Conservation (phyloP, 257 asterid species). For the Lavandula angustifolia region DNA sequence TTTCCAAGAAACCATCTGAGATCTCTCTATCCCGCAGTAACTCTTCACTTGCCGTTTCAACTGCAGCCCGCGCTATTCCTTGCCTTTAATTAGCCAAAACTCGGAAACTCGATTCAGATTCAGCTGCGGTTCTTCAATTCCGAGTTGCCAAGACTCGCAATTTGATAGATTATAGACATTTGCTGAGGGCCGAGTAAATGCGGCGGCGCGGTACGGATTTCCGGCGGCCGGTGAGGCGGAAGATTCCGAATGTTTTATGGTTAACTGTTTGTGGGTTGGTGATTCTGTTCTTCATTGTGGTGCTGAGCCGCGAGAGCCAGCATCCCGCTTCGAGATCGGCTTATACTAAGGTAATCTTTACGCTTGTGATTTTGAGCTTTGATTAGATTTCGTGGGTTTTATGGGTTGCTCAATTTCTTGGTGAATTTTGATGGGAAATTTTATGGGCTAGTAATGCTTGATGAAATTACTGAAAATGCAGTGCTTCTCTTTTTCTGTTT, state of each 20-base stretch:
- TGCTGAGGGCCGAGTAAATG: constrained; percentile 37
- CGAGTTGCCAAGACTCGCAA: neutral
- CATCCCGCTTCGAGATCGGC: constrained; percentile 63
- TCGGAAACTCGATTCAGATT: constrained; percentile 14
- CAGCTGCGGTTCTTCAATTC: constrained; percentile 25
- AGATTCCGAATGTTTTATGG: constrained; percentile 64
- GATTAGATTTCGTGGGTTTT: neutral
- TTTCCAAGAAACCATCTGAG: constrained; percentile 16
- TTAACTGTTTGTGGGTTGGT: constrained; percentile 59
- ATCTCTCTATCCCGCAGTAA: constrained; percentile 28
- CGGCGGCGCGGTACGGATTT: constrained; percentile 79
- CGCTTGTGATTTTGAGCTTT: constrained; percentile 9
- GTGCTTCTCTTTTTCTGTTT: neutral
- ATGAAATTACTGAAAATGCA: constrained; percentile 5
- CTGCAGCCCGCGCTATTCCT: constrained; percentile 17
- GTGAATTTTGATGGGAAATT: constrained; percentile 20
- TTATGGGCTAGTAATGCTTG: constrained; percentile 4
- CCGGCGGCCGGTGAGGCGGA: constrained; percentile 80
- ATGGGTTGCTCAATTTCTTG: neutral
- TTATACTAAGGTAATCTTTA: constrained; percentile 51
- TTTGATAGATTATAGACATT: constrained; percentile 2
- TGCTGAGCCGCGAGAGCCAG: constrained; percentile 59
- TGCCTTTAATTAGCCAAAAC: neutral
- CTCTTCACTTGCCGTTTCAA: constrained; percentile 28
- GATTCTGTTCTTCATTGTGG: constrained; percentile 60